These are phyloP conservation scores for Catharanthus roseus DNA, from an alignment of 257 asterid genomes.

Conservation along the genomic window DNA sequence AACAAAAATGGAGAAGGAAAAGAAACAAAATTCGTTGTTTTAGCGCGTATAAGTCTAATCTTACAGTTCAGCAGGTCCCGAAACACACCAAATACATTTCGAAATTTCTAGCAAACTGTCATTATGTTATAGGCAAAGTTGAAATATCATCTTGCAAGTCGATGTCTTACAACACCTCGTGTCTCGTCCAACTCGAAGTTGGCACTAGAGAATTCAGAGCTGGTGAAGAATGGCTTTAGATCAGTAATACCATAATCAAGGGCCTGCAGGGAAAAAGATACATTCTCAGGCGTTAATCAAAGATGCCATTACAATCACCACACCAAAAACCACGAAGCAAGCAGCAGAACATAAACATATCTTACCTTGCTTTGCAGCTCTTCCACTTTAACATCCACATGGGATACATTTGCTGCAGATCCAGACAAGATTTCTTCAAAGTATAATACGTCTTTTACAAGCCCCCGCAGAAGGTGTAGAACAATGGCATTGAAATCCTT, in stretches of 20 bases:
- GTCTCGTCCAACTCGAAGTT: constrained; percentile 65
- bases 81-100: background rate
- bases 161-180: constrained; percentile 61
- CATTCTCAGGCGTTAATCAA: background rate
- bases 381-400: constrained; percentile 71
- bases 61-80: background rate
- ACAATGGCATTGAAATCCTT: constrained; percentile 78
- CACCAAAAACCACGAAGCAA: background rate
- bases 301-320: no score
- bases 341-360: no score
- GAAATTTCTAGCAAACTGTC: background rate
- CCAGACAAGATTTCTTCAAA: constrained; percentile 62
- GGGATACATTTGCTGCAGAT: constrained; percentile 40
- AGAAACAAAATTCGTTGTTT: no score
- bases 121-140: background rate
- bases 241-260: constrained; percentile 76
- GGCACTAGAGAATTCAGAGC: constrained; percentile 57
- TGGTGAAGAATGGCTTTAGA: constrained; percentile 66
- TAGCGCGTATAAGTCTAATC: no score
- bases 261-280: constrained; percentile 44
- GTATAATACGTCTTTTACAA: constrained; percentile 65
- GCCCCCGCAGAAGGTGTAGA: constrained; percentile 74
- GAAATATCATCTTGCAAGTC: constrained; percentile 30
- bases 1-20: no score
- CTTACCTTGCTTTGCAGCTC: constrained; percentile 85